Evolutionary conservation across 129 eudicot species (phyloP), one percentile per base, ranked within the genome.

Genomic region (Oenanthe sinensis): DNA sequence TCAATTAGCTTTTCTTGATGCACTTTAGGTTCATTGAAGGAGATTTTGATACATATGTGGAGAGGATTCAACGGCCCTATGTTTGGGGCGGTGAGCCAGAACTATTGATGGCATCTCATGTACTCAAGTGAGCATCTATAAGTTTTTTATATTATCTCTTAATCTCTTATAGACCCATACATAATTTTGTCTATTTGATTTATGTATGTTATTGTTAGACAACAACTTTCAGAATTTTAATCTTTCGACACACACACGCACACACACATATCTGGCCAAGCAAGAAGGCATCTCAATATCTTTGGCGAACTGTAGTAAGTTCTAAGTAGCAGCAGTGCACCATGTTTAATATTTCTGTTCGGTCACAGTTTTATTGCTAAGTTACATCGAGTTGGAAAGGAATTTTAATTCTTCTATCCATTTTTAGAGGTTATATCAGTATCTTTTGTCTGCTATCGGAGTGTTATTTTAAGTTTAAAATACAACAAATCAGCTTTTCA

Each of bases 11-110:
- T 49, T 36, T 48, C 77, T 76, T 75, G 48, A 15, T 43, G 24
- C 62, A 60, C 60, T 43, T 1, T 81, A 93, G 98, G 93, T 88
- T 85, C 75, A 87, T 93, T 45, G 98, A 89, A 75, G 96, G 87
- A 54, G 98, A 93, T 74, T 93, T 93, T 47, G 97, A 93, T 77
- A 81, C 82, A 4, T 93, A 93, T 85, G 88, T 87, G 17, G 76
- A 93, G 52, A 90, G 87, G 79, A 90, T 93, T 62, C 77, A 85
- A 75, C 79, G 86, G 71, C 92, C 96, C 46, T 83, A 84, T 85
- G 93, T 87, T 9, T 93, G 98, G 98, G 98, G 98, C 77, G 98
- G 98, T 80, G 97, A 93, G 84, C 98, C 98, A 17, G 98, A 93
- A 85, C 75, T 93, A 68, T 54, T 93, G 54, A 90, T 93, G 98